Conservation (phyloP, 805 yeast genomes). For the Starmera quercuum region DNA sequence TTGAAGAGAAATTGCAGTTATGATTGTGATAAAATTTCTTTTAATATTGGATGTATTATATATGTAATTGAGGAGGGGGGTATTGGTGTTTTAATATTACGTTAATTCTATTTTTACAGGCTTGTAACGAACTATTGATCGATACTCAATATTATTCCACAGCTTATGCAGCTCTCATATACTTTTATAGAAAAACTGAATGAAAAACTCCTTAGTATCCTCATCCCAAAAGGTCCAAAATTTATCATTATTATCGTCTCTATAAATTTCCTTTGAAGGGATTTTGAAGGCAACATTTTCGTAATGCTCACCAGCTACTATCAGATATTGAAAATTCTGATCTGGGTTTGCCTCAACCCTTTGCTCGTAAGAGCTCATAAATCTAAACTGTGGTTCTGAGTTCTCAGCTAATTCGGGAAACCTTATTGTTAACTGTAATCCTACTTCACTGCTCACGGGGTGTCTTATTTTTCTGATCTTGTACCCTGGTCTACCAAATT, state of each 20-base stretch:
- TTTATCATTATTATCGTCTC: slow-evolving; percentile 21
- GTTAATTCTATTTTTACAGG: no score
- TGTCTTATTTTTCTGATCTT: slow-evolving; percentile 64
- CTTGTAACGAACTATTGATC: no score
- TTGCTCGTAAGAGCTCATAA: slow-evolving; percentile 76
- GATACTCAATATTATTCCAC: neutral
- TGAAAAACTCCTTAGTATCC: slow-evolving; percentile 57
- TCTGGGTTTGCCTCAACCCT: slow-evolving; percentile 39
- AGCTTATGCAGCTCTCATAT: neutral
- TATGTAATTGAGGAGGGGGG: neutral
- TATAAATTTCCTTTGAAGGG: slow-evolving; percentile 50
- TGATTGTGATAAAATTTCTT: neutral
- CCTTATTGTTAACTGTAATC: slow-evolving; percentile 57
- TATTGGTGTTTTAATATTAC: no score
- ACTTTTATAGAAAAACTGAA: slow-evolving; percentile 56
- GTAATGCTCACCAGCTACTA: slow-evolving; percentile 86
- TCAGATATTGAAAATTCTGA: slow-evolving; percentile 55
- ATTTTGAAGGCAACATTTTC: slow-evolving; percentile 72
- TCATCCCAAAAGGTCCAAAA: slow-evolving; percentile 72
- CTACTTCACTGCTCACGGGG: slow-evolving; percentile 47
- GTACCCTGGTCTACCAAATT: slow-evolving; percentile 70
- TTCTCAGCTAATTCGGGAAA: slow-evolving; percentile 39
- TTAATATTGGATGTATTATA: neutral
- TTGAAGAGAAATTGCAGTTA: slow-evolving; percentile 14
- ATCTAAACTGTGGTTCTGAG: slow-evolving; percentile 55